These are phyloP conservation scores for Entoloma clypeatum DNA, from an alignment of 1,284 basidiomycete species.

Conservation along the genomic window DNA sequence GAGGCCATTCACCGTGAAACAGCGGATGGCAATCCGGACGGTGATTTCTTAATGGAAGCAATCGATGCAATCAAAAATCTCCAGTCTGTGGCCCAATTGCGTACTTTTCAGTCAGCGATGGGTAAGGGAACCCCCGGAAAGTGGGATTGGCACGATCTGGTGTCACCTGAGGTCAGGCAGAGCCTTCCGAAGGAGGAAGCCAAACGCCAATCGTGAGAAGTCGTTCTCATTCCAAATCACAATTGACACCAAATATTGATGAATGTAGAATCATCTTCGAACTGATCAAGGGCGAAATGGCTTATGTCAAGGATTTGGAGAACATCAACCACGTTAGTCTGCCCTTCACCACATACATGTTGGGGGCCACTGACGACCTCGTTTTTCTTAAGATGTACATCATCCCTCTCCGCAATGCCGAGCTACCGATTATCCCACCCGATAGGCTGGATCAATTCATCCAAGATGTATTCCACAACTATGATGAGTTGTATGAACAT, in stretches of 20 bases:
- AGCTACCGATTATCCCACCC: conserved; percentile 74
- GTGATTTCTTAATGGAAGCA: conserved; percentile 73
- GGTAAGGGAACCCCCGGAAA: conserved; percentile 69
- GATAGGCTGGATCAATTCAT: conserved; percentile 79
- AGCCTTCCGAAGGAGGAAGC: conserved; percentile 72
- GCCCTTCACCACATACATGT: background rate
- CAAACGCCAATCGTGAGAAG: conserved; percentile 83
- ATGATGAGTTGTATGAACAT: conserved; percentile 71
- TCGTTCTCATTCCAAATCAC: conserved; percentile 5
- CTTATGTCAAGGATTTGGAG: conserved; percentile 90
- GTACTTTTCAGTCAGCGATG: conserved; percentile 86
- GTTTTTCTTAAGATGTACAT: conserved; percentile 63
- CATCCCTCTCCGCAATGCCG: conserved; percentile 66
- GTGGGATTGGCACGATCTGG: conserved; percentile 87
- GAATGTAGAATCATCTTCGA: conserved; percentile 94
- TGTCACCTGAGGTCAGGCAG: conserved; percentile 63
- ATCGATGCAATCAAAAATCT: conserved; percentile 75
- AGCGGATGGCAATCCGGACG: conserved; percentile 72
- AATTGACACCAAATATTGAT: too few relatives aligned
- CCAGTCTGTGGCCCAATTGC: conserved; percentile 72
- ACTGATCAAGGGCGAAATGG: conserved; percentile 93
- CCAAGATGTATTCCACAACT: conserved; percentile 91
- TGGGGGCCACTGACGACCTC: conserved; percentile 3
- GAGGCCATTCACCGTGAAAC: conserved; percentile 86
- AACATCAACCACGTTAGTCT: conserved; percentile 72